phyloP scores from a whole-genome alignment of 805 yeast genomes.

The Phaffomyces opuntiae region DNA sequence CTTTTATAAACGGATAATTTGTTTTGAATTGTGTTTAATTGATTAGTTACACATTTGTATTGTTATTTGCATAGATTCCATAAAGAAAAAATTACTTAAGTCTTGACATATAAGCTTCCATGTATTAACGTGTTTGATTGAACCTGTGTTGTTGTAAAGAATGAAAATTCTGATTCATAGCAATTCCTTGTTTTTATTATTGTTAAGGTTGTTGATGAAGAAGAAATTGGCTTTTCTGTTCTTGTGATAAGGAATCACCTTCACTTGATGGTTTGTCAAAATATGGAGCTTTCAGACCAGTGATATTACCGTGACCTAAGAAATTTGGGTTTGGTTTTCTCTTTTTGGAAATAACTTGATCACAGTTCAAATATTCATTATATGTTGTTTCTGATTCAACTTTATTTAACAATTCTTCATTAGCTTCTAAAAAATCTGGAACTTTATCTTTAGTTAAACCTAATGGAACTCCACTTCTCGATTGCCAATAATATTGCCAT shows the following conservation, averaged over 20 bases:
- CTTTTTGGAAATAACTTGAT: conserved; percentile 36
- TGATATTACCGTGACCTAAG: conserved; percentile 37
- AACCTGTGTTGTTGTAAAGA: neutral
- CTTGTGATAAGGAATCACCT: too few relatives aligned
- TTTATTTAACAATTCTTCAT: conserved; percentile 25
- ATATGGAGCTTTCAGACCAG: conserved; percentile 40
- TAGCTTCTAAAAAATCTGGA: conserved; percentile 21
- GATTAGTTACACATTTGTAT: too few relatives aligned
- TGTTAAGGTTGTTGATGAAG: too few relatives aligned
- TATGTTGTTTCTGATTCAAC: conserved; percentile 25
- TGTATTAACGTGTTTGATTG: neutral
- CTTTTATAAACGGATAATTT: conserved; percentile 30
- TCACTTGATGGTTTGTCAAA: conserved; percentile 11
- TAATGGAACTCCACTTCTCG: conserved; percentile 33
- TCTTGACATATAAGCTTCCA: too few relatives aligned
- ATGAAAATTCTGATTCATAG: neutral
- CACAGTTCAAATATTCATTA: conserved; percentile 34
- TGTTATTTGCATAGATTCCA: too few relatives aligned
- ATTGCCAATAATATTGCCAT: conserved; percentile 43
- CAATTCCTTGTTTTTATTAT: too few relatives aligned
- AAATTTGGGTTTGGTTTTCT: conserved; percentile 44
- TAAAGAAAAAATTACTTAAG: too few relatives aligned
- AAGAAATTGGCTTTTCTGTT: too few relatives aligned
- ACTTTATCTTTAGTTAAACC: conserved; percentile 24
- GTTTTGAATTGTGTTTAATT: too few relatives aligned